Evolutionary conservation across 2,329 filamentous ascomycete species (phyloP).

Genomic region (Paecilomyces fulvus): DNA sequence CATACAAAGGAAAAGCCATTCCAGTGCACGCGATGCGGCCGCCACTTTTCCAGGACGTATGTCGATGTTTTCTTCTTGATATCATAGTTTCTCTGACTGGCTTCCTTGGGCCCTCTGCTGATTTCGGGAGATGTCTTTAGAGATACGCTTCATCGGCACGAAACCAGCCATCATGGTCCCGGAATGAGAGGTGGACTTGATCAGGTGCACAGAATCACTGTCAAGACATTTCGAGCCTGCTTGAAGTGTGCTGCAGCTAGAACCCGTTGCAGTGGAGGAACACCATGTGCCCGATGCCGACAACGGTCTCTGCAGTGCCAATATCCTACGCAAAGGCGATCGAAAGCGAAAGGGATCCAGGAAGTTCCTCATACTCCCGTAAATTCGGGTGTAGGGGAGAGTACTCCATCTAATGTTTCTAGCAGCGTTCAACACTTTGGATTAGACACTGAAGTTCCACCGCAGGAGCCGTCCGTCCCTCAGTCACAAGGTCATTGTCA

Average conservation of each 20-base stretch:
- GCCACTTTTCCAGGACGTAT: slow-evolving; percentile 35
- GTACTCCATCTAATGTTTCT: neutral
- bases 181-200: slow-evolving; percentile 26
- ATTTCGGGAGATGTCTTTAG: slow-evolving; percentile 9
- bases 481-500: neutral
- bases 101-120: neutral
- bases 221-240: slow-evolving; percentile 35
- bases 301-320: slow-evolving; percentile 28
- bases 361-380: slow-evolving; percentile 5
- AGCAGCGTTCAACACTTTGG: neutral
- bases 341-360: slow-evolving; percentile 21
- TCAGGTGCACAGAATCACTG: slow-evolving; percentile 31
- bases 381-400: neutral
- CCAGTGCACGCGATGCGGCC: slow-evolving; percentile 31
- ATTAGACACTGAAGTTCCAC: neutral
- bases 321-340: slow-evolving; percentile 32
- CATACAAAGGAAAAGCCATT: slow-evolving; percentile 35
- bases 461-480: neutral
- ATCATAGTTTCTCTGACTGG: neutral
- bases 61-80: slow-evolving; percentile 1
- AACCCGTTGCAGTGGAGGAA: slow-evolving; percentile 31
- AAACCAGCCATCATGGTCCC: slow-evolving; percentile 29
- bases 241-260: slow-evolving; percentile 31
- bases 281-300: slow-evolving; percentile 29
- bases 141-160: slow-evolving; percentile 33